Evolutionary conservation across 805 yeast species (phyloP).

Genomic region (Cyberlindnera suaveolens): DNA sequence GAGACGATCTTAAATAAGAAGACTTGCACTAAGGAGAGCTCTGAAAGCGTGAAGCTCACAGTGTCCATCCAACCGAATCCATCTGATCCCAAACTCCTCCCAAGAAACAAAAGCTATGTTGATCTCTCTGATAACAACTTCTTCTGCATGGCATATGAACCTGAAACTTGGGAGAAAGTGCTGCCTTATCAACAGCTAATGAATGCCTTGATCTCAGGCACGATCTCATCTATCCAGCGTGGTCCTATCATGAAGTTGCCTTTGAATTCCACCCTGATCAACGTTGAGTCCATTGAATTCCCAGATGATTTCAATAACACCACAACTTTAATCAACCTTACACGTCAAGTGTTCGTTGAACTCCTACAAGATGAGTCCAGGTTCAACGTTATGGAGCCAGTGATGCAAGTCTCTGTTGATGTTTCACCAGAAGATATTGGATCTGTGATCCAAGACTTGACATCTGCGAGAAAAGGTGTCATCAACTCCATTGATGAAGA

Average conservation of each 20-base stretch:
- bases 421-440: constrained; percentile 74
- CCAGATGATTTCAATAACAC: constrained; percentile 42
- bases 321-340: constrained; percentile 35
- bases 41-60: constrained; percentile 22
- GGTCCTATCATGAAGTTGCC: constrained; percentile 53
- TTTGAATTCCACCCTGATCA: constrained; percentile 53
- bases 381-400: constrained; percentile 74
- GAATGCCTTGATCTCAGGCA: constrained; percentile 52
- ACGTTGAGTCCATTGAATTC: constrained; percentile 41
- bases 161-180: constrained; percentile 23
- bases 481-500: constrained; percentile 72
- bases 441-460: constrained; percentile 75
- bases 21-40: constrained; percentile 9
- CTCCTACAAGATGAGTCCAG: constrained; percentile 26
- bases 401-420: constrained; percentile 69
- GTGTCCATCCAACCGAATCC: constrained; percentile 30
- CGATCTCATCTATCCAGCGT: constrained; percentile 53
- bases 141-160: constrained; percentile 26
- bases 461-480: constrained; percentile 69
- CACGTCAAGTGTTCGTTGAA: constrained; percentile 39
- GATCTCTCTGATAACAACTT: constrained; percentile 31
- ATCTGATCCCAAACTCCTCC: constrained; percentile 18
- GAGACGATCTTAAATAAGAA: constrained; percentile 44
- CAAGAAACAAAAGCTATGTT: constrained; percentile 21
- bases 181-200: constrained; percentile 49